Conservation (phyloP, 257 asterid genomes). For the Cordia subcordata region DNA sequence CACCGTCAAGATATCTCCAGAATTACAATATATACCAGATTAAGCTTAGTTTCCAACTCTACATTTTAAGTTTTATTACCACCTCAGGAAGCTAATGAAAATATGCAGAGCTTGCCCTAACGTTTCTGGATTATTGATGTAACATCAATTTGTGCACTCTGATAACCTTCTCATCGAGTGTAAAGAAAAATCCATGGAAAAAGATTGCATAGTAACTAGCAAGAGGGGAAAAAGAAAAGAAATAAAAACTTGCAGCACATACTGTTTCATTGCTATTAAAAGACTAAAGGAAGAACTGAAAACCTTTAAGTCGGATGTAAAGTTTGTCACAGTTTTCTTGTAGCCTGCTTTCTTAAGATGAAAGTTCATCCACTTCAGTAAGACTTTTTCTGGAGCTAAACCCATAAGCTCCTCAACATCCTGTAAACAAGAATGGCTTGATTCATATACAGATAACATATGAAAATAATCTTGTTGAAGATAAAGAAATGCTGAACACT, state of each 20-base stretch:
- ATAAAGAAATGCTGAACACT: conserved; percentile 11
- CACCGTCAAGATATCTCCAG: too few relatives aligned
- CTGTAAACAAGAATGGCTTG: conserved; percentile 33
- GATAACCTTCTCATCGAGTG: too few relatives aligned
- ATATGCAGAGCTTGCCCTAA: too few relatives aligned
- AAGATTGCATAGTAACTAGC: too few relatives aligned
- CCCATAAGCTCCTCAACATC: conserved; percentile 97
- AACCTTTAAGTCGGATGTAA: conserved; percentile 93
- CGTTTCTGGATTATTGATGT: too few relatives aligned
- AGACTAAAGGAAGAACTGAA: conserved; percentile 7
- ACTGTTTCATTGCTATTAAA: neutral
- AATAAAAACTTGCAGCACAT: neutral
- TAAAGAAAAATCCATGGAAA: too few relatives aligned
- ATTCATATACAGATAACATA: neutral
- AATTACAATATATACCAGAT: too few relatives aligned
- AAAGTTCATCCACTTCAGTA: conserved; percentile 95
- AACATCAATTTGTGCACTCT: too few relatives aligned
- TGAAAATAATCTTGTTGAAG: conserved; percentile 2
- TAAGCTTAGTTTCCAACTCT: too few relatives aligned
- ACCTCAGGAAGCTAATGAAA: too few relatives aligned
- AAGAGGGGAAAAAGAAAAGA: too few relatives aligned
- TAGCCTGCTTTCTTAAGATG: conserved; percentile 94
- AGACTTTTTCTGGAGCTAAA: conserved; percentile 93
- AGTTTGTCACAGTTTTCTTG: conserved; percentile 73
- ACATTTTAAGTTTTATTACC: too few relatives aligned